A percentile compares a stretch with the other conserved stretches of the same genome.
These are phyloP conservation scores for Sungouiella thailandica DNA, from an alignment of 805 yeast genomes.

Conservation along the genomic window DNA sequence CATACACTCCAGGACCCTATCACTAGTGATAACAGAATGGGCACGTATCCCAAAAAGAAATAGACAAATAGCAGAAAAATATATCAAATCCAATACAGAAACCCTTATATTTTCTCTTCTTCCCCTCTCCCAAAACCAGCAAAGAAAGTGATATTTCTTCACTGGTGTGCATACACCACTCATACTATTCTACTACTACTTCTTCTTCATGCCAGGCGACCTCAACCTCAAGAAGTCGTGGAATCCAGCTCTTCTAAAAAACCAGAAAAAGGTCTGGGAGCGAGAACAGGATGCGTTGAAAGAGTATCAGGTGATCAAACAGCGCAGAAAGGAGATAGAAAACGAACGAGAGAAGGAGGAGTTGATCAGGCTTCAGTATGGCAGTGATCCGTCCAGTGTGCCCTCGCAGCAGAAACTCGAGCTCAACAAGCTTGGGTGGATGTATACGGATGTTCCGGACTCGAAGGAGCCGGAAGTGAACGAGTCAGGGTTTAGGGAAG, in stretches of 20 bases:
- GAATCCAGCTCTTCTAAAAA: slow-evolving; percentile 87
- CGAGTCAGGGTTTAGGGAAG: slow-evolving; percentile 35
- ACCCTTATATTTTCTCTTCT: too few species aligned
- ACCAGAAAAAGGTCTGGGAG: slow-evolving; percentile 81
- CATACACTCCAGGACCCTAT: too few species aligned
- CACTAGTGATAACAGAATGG: too few species aligned
- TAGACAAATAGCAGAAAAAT: too few species aligned
- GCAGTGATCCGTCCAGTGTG: slow-evolving; percentile 30
- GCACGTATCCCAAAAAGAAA: too few species aligned
- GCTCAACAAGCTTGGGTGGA: slow-evolving; percentile 68
- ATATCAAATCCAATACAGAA: too few species aligned
- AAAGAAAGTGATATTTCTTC: too few species aligned
- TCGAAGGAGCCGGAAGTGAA: slow-evolving; percentile 20
- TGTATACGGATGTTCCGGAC: slow-evolving; percentile 59
- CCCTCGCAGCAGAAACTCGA: slow-evolving; percentile 30
- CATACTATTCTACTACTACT: too few species aligned
- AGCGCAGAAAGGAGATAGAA: slow-evolving; percentile 57
- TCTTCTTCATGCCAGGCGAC: slow-evolving; percentile 55
- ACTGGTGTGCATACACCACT: too few species aligned
- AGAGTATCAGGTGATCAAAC: slow-evolving; percentile 62
- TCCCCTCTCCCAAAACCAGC: too few species aligned
- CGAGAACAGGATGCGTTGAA: slow-evolving; percentile 70
- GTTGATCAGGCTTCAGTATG: slow-evolving; percentile 43
- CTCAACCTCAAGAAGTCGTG: slow-evolving; percentile 90
- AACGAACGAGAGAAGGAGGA: slow-evolving; percentile 59